These are phyloP conservation scores for Ceriops decandra DNA, from an alignment of 345 rosid species.

Conservation along the genomic window DNA sequence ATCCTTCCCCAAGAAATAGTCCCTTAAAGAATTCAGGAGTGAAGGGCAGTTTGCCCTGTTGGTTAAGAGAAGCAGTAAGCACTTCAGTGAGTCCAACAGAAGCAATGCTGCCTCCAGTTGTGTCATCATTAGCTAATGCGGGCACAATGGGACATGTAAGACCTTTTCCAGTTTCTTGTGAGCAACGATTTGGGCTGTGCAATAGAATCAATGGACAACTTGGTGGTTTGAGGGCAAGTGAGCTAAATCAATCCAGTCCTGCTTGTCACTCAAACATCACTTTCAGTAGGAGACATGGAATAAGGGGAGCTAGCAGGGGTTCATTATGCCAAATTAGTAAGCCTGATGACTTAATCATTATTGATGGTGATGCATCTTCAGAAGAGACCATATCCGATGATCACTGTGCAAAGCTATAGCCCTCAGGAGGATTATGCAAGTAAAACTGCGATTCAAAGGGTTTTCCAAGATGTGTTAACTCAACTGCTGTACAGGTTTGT, in stretches of 20 bases:
- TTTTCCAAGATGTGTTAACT: constrained; percentile 2
- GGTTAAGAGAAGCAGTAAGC: constrained; percentile 39
- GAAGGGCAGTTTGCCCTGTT: constrained; percentile 34
- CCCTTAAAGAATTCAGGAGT: constrained; percentile 12
- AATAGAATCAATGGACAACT: constrained; percentile 5
- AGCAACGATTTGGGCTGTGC: constrained; percentile 4
- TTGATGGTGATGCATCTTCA: constrained; percentile 43
- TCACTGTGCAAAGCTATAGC: constrained; percentile 25
- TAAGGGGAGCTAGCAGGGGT: constrained; percentile 5
- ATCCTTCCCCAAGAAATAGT: constrained; percentile 5
- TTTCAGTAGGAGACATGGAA: constrained; percentile 11
- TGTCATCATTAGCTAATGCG: constrained; percentile 14
- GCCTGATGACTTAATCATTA: constrained; percentile 25
- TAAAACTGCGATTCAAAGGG: background rate
- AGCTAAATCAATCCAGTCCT: constrained; percentile 8
- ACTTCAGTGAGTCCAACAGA: constrained; percentile 24
- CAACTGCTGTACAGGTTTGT: constrained; percentile 11
- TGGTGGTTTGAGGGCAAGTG: constrained; percentile 5
- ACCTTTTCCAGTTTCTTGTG: constrained; percentile 14
- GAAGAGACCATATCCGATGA: constrained; percentile 54
- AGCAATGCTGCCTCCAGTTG: constrained; percentile 8
- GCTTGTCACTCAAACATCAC: constrained; percentile 8
- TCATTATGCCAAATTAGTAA: constrained; percentile 9
- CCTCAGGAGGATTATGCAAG: background rate
- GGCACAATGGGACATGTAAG: constrained; percentile 8